Base-by-base conservation (phyloP, 805 yeast species). In the Barnettozyma pratensis region DNA sequence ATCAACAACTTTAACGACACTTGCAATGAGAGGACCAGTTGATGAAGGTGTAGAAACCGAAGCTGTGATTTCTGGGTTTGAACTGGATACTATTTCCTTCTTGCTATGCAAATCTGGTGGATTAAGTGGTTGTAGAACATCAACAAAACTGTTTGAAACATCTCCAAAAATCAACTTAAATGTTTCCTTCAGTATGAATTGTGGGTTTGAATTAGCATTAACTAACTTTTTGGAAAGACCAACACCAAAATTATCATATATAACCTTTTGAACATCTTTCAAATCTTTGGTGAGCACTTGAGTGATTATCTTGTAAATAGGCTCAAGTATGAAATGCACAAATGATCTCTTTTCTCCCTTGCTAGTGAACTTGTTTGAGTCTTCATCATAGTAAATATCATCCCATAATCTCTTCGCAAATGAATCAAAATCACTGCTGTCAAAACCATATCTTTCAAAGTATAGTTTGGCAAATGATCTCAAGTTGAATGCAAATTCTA, bases 391-490 rank as follows among this genome's bases (percentile, higher is more conserved):
- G 55, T 73, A 81, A 6, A 80, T 60, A 52, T 85, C 83, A 0
- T 96, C 97, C 97, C 97, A 91, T 25, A 90, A 68, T 48, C 80
- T 70, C 39, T 62, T 59, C 0, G 79, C 68, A 60, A 90, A 79
- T 3, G 67, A 66, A 3, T 61, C 65, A 2, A 61, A 51, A n/a
- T 70, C 70, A 4, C 64, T 39, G 14, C 62, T 63, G n/a, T 34
- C 4, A 6, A 58, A 47, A 2, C 67, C 65, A n/a, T 69, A 58
- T 43, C 64, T 59, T 1, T 67, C 57, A 4, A 60, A 44, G 63
- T 75, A 85, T 12, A 74, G 58, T 11, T 64, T 51, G 0, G 89
- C 79, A 67, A 90, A 88, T 28, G 89, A 81, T 41, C 70, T 64
- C 37, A 89, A 63, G 8, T 84, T 77, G 66, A 94, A 94, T 19